These are phyloP conservation scores for Annulohypoxylon truncatum DNA, from an alignment of 2,329 filamentous ascomycete genomes.

Conservation along the genomic window DNA sequence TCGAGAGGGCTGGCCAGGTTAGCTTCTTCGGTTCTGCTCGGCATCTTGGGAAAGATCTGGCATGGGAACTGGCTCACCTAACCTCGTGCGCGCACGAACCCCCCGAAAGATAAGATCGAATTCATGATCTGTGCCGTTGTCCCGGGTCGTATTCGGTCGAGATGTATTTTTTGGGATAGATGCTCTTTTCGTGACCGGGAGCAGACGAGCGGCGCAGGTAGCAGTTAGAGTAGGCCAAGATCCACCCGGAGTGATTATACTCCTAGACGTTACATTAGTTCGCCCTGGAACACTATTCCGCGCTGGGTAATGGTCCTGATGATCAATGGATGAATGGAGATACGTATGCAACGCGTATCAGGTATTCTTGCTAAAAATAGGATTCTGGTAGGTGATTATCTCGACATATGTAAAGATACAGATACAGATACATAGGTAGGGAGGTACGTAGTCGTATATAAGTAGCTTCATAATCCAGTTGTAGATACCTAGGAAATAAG, in stretches of 20 bases:
- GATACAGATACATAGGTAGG: too few relatives aligned
- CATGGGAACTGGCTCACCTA: background rate
- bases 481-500: too few relatives aligned
- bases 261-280: conserved; percentile 1
- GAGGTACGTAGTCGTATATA: too few relatives aligned
- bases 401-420: too few relatives aligned
- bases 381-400: too few relatives aligned
- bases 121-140: background rate
- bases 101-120: background rate
- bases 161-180: background rate
- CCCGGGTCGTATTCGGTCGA: background rate
- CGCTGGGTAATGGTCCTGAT: background rate
- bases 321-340: background rate
- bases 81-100: background rate
- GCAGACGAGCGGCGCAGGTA: background rate
- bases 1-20: background rate
- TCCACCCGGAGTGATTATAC: conserved; percentile 6
- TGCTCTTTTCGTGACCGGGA: background rate
- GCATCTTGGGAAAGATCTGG: background rate
- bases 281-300: background rate
- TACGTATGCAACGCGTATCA: background rate
- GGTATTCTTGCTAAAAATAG: too few relatives aligned
- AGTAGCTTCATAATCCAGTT: too few relatives aligned
- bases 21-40: background rate
- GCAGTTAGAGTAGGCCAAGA: background rate